Base-by-base conservation (phyloP, 2,329 filamentous ascomycete species). In the Kalmusia sp. region DNA sequence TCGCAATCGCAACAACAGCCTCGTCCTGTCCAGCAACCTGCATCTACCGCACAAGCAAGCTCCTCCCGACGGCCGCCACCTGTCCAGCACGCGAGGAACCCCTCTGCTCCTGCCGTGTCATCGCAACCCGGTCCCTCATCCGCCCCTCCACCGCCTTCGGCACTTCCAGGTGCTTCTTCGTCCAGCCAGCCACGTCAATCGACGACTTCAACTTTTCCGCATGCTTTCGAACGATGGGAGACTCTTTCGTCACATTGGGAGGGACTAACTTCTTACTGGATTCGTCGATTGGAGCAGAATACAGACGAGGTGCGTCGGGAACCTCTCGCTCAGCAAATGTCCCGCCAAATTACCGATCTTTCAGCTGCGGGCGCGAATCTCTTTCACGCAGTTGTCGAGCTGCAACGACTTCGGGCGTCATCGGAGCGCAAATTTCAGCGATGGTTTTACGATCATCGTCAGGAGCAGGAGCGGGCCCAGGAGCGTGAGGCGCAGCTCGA, bases 171-270 rank as follows among this genome's bases (percentile, higher is more conserved):
- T 68, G 63, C 58, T 12, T 59, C 67, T 6, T 58, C 69, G 24
- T 59, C 62, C 40, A 60, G 62, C 12, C 68, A 64, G 48, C 70
- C 55, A 33, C 72, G 70, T 50, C 68, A 75, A 53, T 72, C 69
- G 15, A 76, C 73, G 8, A 69, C 73, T 3, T 91, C 89, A 40
- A 87, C 88, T 0, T 98, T 99, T 62, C 95, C 95, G 0, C 95
- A 98, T 75, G 95, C 95, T 0, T 99, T 99, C 68, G 93, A 99
- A 75, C 85, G 95, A 55, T 99, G 95, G 95, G 95, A 99, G 72
- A 93, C 91, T 0, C 78, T 99, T 2, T 99, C 95, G 0, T 96
- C 95, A 5, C 93, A 98, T 65, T 99, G 95, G 95, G 95, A 99
- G 73, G 95, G 95, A 4, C 82, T 99, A 54, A 98, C 95, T 0